These are phyloP conservation scores for Saksenaea vasiformis DNA, from an alignment of 371 early-diverging fungal genomes.

Conservation along the genomic window DNA sequence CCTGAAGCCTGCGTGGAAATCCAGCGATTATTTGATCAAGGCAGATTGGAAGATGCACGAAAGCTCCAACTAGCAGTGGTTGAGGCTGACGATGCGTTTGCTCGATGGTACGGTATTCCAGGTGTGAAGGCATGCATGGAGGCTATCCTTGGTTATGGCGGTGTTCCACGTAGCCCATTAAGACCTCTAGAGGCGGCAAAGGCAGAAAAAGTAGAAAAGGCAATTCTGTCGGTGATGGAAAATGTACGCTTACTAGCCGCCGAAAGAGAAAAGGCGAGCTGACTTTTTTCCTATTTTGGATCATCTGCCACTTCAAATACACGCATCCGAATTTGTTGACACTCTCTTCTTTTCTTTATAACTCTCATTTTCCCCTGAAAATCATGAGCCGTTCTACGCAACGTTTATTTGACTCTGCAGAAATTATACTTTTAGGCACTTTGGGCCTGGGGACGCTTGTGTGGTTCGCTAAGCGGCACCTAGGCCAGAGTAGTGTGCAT, in stretches of 20 bases:
- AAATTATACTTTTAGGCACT: constrained; percentile 15
- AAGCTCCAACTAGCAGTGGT: constrained; percentile 40
- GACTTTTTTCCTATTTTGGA: background rate
- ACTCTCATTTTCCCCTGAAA: background rate
- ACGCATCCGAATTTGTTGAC: background rate
- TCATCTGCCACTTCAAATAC: background rate
- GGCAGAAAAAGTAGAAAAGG: background rate
- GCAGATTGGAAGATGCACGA: constrained; percentile 33
- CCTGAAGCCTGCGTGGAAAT: constrained; percentile 40
- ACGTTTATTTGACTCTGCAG: constrained; percentile 10
- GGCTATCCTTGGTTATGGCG: constrained; percentile 35
- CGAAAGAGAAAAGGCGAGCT: background rate
- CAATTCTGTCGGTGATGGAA: background rate
- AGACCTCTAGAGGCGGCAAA: constrained; percentile 13
- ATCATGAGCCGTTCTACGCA: constrained; percentile 1
- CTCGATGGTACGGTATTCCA: constrained; percentile 47
- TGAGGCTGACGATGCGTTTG: constrained; percentile 44
- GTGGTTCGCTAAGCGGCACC: constrained; percentile 11
- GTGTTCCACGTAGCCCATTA: constrained; percentile 40
- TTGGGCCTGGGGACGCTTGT: constrained; percentile 18
- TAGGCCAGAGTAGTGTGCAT: background rate
- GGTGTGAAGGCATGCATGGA: constrained; percentile 45
- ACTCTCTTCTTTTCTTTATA: constrained; percentile 2
- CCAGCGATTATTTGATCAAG: constrained; percentile 33
- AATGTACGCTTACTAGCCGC: background rate